These are phyloP conservation scores for Ceratobasidium sp. DNA, from an alignment of 1,284 basidiomycete genomes.

Conservation along the genomic window DNA sequence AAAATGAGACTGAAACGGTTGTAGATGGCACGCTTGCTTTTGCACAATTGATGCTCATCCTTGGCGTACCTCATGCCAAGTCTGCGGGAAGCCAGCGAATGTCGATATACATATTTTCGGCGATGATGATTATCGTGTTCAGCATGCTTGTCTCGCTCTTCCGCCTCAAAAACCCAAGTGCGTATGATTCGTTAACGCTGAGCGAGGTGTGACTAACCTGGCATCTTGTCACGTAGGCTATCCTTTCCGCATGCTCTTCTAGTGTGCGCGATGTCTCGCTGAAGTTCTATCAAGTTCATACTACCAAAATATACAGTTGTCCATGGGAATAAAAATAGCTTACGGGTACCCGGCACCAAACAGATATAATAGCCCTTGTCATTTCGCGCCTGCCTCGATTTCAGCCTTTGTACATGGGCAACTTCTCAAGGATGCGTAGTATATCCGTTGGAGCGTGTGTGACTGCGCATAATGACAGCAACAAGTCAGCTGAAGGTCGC, in stretches of 20 bases:
- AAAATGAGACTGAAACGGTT: neutral
- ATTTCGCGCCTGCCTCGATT: too few relatives aligned
- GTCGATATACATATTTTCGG: constrained; percentile 92
- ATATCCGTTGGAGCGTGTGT: too few relatives aligned
- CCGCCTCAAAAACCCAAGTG: constrained; percentile 90
- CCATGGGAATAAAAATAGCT: neutral
- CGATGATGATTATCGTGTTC: constrained; percentile 86
- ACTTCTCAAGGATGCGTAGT: too few relatives aligned
- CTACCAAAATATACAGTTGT: constrained; percentile 1
- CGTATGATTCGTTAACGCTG: constrained; percentile 51
- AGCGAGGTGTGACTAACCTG: constrained; percentile 15
- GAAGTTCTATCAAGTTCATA: neutral
- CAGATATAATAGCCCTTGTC: too few relatives aligned
- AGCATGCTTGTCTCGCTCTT: constrained; percentile 92
- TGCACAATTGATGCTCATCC: constrained; percentile 85
- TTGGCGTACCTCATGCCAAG: constrained; percentile 84
- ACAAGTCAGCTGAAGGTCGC: neutral
- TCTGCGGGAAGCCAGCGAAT: constrained; percentile 83
- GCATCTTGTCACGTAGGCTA: constrained; percentile 66
- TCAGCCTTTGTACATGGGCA: too few relatives aligned
- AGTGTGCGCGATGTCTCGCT: neutral
- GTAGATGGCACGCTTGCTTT: constrained; percentile 87
- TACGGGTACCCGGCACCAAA: too few relatives aligned
- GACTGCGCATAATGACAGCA: too few relatives aligned
- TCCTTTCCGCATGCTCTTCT: constrained; percentile 82